A percentile compares a stretch with the other conserved stretches of the same genome.
Evolutionary conservation across 2,329 filamentous ascomycete genomes (phyloP).

Genomic region (Xylaria sp.): DNA sequence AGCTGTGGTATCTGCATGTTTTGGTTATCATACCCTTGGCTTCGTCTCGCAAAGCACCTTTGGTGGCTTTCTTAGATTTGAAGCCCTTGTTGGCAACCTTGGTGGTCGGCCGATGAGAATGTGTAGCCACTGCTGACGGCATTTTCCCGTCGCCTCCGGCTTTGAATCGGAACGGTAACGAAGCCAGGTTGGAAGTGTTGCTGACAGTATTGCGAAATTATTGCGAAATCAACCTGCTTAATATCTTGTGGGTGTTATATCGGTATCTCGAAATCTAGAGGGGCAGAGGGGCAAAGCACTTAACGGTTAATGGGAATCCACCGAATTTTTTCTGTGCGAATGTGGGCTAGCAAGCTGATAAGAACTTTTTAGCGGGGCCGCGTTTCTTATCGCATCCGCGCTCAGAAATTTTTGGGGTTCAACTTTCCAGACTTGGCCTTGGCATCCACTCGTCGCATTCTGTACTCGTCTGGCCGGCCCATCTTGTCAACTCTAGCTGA

Average conservation of each 20-base stretch:
- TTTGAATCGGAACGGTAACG: constrained; percentile 86
- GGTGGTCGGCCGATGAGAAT: constrained; percentile 91
- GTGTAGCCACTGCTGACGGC: constrained; percentile 68
- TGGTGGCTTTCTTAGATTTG: constrained; percentile 89
- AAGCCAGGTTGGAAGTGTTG: constrained; percentile 57
- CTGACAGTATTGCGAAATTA: neutral
- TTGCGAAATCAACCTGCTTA: neutral
- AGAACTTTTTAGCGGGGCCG: constrained; percentile 19
- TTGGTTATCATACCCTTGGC: constrained; percentile 68
- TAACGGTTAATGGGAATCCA: constrained; percentile 10
- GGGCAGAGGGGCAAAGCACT: constrained; percentile 25
- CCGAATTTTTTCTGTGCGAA: constrained; percentile 23
- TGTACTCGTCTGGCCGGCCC: neutral
- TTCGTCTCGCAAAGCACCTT: constrained; percentile 81
- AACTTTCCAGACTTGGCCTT: constrained; percentile 14
- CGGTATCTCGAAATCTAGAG: constrained; percentile 15
- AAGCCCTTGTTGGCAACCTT: constrained; percentile 87
- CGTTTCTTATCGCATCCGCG: constrained; percentile 14
- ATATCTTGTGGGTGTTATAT: neutral
- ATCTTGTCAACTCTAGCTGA: neutral
- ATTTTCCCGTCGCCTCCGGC: constrained; percentile 74
- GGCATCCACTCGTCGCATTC: constrained; percentile 11
- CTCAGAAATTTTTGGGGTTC: constrained; percentile 25
- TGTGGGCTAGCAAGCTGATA: constrained; percentile 15
- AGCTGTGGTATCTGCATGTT: constrained; percentile 2